Evolutionary conservation across 2,329 filamentous ascomycete species (phyloP), one percentile per base, ranked within the genome.

Genomic region (Colletotrichum magnum): DNA sequence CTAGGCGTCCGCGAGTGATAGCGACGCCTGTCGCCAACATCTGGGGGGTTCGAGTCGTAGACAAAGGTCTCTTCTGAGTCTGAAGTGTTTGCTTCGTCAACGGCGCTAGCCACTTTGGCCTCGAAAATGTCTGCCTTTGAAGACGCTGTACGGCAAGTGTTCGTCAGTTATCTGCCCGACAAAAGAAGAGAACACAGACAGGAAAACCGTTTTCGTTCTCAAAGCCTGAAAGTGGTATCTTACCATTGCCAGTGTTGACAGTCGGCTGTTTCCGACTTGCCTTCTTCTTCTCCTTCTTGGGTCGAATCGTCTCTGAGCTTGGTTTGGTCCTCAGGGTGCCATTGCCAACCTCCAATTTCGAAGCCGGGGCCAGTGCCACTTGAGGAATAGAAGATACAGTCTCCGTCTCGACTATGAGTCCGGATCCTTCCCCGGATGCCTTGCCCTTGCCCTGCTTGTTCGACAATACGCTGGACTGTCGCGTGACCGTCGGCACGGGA

Each of bases 1-100:
- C 95, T 98, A 6, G 96, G 96, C 1, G 96, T 99, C 71, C 96
- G 90, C 21, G 95, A 98, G 81, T 98, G 95, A 79, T 95, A 94
- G 70, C 94, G 89, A 72, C 90, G 88, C 48, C 89, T 85, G 62
- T 91, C 89, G 57, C 83, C 85, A 58, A 78, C 80, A 73, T 92
- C 90, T 59, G 94, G 93, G 10, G 95, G 96, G 76, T 99, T 99
- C 28, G 96, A 98, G 80, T 99, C 96, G 82, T 99, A 99, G 16
- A 99, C 96, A 80, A 98, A 99, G 0, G 96, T 98, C 81, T 98
- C 96, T 76, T 98, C 96, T 1, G 95, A 98, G 79, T 99, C 96
- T 6, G 95, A 98, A 13, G 95, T 97, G 79, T 98, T 93, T 52
- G 94, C 94, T 79, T 98, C 95, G 78, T 98, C 95, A 60, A 99